phyloP scores from a whole-genome alignment of 768 basidiomycete genomes.

The Gelatoporia subvermispora region DNA sequence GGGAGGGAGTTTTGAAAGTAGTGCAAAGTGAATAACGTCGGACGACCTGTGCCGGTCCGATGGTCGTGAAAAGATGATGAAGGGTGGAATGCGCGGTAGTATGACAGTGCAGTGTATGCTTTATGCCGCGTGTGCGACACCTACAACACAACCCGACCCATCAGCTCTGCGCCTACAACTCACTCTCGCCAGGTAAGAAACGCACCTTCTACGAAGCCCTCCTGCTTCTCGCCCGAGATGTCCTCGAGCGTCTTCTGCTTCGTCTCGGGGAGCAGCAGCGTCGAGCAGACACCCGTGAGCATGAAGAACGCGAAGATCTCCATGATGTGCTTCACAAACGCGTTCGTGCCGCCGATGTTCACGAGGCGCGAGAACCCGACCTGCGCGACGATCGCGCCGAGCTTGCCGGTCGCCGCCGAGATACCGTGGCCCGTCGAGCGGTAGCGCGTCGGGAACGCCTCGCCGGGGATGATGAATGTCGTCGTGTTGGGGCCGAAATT shows the following conservation, averaged over 20 bases:
- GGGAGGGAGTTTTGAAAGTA: no score
- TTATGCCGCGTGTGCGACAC: not conserved
- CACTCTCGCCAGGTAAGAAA: no score
- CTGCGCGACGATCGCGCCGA: constrained; percentile 79
- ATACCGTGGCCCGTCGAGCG: constrained; percentile 84
- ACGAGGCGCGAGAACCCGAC: constrained; percentile 67
- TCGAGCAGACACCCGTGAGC: constrained; percentile 81
- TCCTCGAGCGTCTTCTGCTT: constrained; percentile 63
- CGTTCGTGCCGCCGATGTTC: constrained; percentile 62
- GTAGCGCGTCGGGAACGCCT: constrained; percentile 85
- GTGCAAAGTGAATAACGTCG: no score
- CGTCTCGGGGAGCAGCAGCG: constrained; percentile 77
- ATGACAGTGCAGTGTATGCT: not conserved
- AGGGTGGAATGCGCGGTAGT: no score
- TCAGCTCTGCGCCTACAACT: no score
- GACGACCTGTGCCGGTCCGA: no score
- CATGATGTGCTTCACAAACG: constrained; percentile 65
- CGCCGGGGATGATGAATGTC: constrained; percentile 78
- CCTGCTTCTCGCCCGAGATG: constrained; percentile 67
- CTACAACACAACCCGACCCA: not conserved
- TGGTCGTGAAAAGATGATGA: no score
- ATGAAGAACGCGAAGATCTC: constrained; percentile 85
- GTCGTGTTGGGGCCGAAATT: constrained; percentile 84
- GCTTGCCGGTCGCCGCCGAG: constrained; percentile 76
- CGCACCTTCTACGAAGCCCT: constrained; percentile 43